Percentiles rank a stretch among this genome's conserved stretches.
Conservation (phyloP, 2,329 filamentous ascomycete genomes). For the Cytospora piceae region DNA sequence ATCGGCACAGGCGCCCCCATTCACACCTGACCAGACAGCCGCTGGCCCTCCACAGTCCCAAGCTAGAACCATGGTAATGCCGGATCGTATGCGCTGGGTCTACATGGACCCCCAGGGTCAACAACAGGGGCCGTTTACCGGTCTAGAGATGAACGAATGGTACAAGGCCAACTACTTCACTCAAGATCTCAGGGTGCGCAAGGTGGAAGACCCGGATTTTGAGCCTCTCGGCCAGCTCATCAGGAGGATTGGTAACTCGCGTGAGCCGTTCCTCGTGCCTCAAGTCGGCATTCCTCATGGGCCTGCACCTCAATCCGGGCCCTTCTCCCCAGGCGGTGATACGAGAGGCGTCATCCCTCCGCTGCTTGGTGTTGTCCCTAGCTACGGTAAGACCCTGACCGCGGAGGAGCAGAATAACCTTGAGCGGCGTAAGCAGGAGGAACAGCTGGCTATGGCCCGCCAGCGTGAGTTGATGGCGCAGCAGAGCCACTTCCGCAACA, state of each 20-base stretch:
- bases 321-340: constrained; percentile 51
- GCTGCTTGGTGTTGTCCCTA: constrained; percentile 90
- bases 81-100: constrained; percentile 97
- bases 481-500: constrained; percentile 78
- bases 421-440: constrained; percentile 95
- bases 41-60: constrained; percentile 65
- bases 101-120: constrained; percentile 94
- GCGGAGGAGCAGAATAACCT: constrained; percentile 98
- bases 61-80: constrained; percentile 96
- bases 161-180: constrained; percentile 99
- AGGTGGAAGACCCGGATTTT: constrained; percentile 90
- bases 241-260: constrained; percentile 91
- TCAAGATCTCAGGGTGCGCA: constrained; percentile 90
- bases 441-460: constrained; percentile 94
- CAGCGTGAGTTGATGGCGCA: constrained; percentile 92
- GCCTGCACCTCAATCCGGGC: constrained; percentile 59
- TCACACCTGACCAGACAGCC: constrained; percentile 42
- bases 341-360: constrained; percentile 76
- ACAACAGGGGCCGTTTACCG: constrained; percentile 92
- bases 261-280: constrained; percentile 95
- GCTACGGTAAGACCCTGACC: constrained; percentile 93
- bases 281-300: constrained; percentile 96
- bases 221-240: constrained; percentile 95
- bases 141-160: constrained; percentile 99
- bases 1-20: constrained; percentile 36